These are phyloP conservation scores for Groenewaldozyma sp. DNA, from an alignment of 1,139 yeast species.

Conservation along the genomic window DNA sequence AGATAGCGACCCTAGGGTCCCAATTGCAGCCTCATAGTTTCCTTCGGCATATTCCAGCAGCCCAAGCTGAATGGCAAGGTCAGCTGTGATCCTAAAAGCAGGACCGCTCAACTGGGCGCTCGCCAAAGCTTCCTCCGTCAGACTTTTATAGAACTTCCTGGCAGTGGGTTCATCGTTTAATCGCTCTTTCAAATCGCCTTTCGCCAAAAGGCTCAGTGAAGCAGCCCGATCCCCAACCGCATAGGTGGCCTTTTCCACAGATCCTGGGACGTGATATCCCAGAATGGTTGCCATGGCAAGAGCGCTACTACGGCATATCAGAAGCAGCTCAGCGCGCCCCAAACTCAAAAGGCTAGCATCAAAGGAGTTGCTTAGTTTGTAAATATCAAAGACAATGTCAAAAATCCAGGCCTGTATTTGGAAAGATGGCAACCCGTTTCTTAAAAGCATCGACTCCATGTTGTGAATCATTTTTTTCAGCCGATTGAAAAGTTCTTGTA, in stretches of 20 bases:
- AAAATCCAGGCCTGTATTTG: conserved; percentile 30
- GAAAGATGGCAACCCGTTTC: conserved; percentile 18
- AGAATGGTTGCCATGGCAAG: too few species aligned
- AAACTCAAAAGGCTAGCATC: conserved; percentile 25
- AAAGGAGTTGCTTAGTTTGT: conserved; percentile 19
- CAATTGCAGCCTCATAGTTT: conserved; percentile 52
- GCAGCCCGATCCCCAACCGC: too few species aligned
- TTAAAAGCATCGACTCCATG: conserved; percentile 25
- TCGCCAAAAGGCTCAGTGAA: too few species aligned
- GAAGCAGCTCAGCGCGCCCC: conserved; percentile 32
- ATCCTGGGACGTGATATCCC: too few species aligned
- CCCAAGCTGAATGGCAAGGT: conserved; percentile 76
- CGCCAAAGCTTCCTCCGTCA: conserved; percentile 40
- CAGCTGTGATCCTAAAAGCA: conserved; percentile 31
- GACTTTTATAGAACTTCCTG: conserved; percentile 30
- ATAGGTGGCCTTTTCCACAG: too few species aligned
- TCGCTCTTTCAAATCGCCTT: too few species aligned
- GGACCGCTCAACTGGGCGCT: conserved; percentile 42
- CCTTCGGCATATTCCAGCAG: conserved; percentile 51
- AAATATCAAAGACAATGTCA: conserved; percentile 27
- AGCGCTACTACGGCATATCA: conserved; percentile 30
- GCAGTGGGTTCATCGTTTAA: too few species aligned
- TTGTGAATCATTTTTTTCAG: conserved; percentile 36
- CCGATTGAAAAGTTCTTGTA: conserved; percentile 27
- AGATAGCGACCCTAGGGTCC: conserved; percentile 58